These are phyloP conservation scores for Umbilicus rupestris DNA, from an alignment of 164 flowering plant species.

Conservation along the genomic window DNA sequence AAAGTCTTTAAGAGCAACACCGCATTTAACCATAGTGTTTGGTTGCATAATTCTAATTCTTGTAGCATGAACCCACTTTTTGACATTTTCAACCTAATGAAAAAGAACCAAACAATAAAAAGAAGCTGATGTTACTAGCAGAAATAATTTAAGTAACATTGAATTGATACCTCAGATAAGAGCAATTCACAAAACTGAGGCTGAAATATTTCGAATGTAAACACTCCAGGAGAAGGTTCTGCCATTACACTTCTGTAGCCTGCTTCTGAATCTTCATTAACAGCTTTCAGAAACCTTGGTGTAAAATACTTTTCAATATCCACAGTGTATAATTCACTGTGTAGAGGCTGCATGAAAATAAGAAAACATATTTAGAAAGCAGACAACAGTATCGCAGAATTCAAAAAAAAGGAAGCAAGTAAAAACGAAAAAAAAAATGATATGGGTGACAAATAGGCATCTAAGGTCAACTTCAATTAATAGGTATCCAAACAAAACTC, in stretches of 20 bases:
- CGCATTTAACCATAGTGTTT: slow-evolving; percentile 86
- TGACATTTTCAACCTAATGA: slow-evolving; percentile 78
- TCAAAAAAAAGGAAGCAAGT: background rate
- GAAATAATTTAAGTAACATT: background rate
- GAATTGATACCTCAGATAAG: slow-evolving; percentile 47
- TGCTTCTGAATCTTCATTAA: slow-evolving; percentile 56
- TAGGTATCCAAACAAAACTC: background rate
- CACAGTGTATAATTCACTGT: slow-evolving; percentile 53
- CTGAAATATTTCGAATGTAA: slow-evolving; percentile 75
- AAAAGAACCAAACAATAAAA: slow-evolving; percentile 19
- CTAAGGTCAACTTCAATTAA: background rate
- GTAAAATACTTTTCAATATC: slow-evolving; percentile 51
- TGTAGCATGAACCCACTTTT: slow-evolving; percentile 70
- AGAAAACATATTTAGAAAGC: background rate
- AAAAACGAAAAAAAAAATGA: background rate
- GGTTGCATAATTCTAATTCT: slow-evolving; percentile 83
- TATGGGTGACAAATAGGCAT: too few relatives aligned
- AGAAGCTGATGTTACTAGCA: background rate
- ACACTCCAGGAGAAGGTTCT: slow-evolving; percentile 76
- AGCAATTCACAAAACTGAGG: slow-evolving; percentile 60
- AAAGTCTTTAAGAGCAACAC: slow-evolving; percentile 96
- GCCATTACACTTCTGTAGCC: slow-evolving; percentile 62
- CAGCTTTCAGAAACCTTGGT: slow-evolving; percentile 70
- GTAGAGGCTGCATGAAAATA: slow-evolving; percentile 53
- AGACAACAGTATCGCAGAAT: background rate